Percentiles rank a stretch among this genome's conserved stretches.
Evolutionary conservation across 106 monocot genomes (phyloP).

Genomic region (Dendrobium huoshanense): DNA sequence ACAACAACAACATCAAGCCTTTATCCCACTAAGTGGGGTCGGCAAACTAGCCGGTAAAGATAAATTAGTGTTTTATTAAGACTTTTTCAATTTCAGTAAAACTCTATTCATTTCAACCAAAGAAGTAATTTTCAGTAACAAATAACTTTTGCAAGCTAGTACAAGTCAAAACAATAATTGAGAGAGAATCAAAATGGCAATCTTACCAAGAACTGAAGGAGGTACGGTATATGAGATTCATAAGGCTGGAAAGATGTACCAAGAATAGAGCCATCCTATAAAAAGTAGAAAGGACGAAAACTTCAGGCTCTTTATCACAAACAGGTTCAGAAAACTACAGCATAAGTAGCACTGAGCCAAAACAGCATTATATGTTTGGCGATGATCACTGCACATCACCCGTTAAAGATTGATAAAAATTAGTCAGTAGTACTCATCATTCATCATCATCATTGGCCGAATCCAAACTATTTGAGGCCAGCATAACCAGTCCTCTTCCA

Average conservation of each 20-base stretch:
- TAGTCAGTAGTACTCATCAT: not conserved
- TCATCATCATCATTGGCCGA: not conserved
- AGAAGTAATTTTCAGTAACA: not conserved
- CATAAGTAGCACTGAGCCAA: not conserved
- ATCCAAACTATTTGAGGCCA: not conserved
- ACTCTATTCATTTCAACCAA: not conserved
- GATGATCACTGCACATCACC: not conserved
- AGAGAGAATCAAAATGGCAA: not conserved
- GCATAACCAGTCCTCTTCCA: not conserved
- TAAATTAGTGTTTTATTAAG: not conserved
- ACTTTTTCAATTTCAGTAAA: not conserved
- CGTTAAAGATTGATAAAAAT: not conserved
- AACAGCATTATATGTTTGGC: not conserved
- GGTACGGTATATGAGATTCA: constrained; percentile 96
- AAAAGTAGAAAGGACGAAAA: constrained; percentile 4
- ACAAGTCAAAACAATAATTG: not conserved
- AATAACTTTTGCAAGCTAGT: not conserved
- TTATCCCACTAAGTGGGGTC: too few relatives aligned
- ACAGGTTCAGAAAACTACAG: not conserved
- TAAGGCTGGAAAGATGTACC: constrained; percentile 72
- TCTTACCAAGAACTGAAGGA: constrained; percentile 94
- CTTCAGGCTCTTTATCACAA: not conserved
- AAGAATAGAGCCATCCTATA: constrained; percentile 66
- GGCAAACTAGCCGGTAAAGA: not conserved
- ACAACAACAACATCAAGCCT: not conserved